Evolutionary conservation across 495 filamentous ascomycete species (phyloP).

Genomic region (Tuber umbilicatum): DNA sequence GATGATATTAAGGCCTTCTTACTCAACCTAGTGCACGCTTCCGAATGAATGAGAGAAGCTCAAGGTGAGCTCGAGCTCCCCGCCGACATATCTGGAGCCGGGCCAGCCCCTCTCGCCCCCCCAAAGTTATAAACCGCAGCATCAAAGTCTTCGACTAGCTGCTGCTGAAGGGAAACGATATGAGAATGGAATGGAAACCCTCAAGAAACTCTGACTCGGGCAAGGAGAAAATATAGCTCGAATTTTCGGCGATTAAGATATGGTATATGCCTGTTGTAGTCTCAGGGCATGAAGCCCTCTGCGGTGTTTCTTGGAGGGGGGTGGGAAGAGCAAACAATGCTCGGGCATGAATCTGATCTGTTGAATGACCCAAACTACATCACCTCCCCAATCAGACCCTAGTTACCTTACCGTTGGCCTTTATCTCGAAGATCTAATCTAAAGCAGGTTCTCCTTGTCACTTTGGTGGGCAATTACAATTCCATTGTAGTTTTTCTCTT

Average conservation of each 20-base stretch:
- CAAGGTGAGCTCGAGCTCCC: not conserved
- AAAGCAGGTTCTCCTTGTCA: not conserved
- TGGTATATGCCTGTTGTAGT: not conserved
- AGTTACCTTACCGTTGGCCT: not conserved
- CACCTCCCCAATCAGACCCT: not conserved
- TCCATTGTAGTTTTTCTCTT: not conserved
- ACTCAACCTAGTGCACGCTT: not conserved
- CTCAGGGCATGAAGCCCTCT: not conserved
- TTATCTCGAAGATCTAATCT: not conserved
- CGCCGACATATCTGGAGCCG: not conserved
- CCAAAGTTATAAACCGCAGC: not conserved
- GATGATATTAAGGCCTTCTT: not conserved
- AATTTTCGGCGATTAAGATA: not conserved
- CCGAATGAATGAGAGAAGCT: not conserved
- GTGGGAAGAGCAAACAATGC: not conserved
- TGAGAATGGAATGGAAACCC: not conserved
- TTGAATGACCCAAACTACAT: not conserved
- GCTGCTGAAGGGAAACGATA: not conserved
- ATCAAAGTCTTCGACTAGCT: not conserved
- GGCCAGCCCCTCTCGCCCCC: not conserved
- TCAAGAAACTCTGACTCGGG: not conserved
- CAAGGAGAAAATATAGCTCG: not conserved
- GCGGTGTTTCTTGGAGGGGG: not conserved
- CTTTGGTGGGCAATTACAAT: not conserved
- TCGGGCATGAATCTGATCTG: not conserved